Evolutionary conservation across 805 yeast species (phyloP).

Genomic region (Sugiyamaella boreocaroliniensis): DNA sequence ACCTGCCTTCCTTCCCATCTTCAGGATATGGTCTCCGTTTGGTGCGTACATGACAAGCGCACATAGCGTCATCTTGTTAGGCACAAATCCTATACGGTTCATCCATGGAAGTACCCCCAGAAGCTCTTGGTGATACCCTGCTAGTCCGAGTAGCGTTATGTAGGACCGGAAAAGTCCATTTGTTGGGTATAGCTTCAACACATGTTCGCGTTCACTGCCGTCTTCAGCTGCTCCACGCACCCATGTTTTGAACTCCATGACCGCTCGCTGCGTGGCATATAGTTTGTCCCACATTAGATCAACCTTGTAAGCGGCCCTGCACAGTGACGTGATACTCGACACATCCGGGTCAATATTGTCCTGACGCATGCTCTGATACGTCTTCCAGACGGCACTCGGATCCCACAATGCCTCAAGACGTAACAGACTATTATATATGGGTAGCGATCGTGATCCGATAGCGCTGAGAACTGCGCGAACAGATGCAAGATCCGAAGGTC

Average conservation of each 20-base stretch:
- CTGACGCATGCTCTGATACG: slow-evolving; percentile 24
- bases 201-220: slow-evolving; percentile 22
- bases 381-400: slow-evolving; percentile 31
- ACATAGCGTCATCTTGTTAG: slow-evolving; percentile 36
- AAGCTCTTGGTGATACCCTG: slow-evolving; percentile 44
- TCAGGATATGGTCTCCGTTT: slow-evolving; percentile 23
- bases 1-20: slow-evolving; percentile 22
- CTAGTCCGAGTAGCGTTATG: slow-evolving; percentile 43
- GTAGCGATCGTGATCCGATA: not conserved
- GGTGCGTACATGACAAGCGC: slow-evolving; percentile 33
- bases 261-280: slow-evolving; percentile 55
- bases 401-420: slow-evolving; percentile 28
- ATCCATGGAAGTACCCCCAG: slow-evolving; percentile 48
- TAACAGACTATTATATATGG: slow-evolving; percentile 6
- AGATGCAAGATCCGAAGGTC: slow-evolving; percentile 2
- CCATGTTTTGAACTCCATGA: slow-evolving; percentile 46
- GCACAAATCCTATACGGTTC: slow-evolving; percentile 42
- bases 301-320: slow-evolving; percentile 40
- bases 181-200: slow-evolving; percentile 38
- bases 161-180: slow-evolving; percentile 47
- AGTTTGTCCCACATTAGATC: slow-evolving; percentile 42
- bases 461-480: slow-evolving; percentile 1
- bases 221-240: slow-evolving; percentile 34
- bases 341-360: slow-evolving; percentile 27
- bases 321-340: slow-evolving; percentile 37